phyloP scores from a whole-genome alignment of 768 basidiomycete genomes.

The Trametes coccinea region DNA sequence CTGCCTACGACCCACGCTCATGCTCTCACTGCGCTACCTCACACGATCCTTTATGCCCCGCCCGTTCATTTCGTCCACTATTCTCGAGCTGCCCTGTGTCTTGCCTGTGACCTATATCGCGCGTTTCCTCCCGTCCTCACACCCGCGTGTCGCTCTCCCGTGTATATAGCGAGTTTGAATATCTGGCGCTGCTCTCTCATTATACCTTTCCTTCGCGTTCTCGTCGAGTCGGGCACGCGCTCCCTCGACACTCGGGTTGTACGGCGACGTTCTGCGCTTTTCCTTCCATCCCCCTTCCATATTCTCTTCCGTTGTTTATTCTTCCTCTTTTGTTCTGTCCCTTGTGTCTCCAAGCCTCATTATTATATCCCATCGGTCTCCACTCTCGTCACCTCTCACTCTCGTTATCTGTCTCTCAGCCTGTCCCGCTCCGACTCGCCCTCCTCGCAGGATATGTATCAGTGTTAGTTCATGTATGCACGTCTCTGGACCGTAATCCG shows the following conservation, averaged over 20 bases:
- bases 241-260: conserved; percentile 9
- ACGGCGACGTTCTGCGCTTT: conserved; percentile 1
- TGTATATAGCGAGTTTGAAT: conserved; percentile 5
- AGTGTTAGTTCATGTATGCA: conserved; percentile 26
- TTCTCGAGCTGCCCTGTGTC: background rate
- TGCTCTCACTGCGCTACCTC: conserved; percentile 19
- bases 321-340: background rate
- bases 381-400: background rate
- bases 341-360: background rate
- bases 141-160: background rate
- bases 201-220: conserved; percentile 15
- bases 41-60: conserved; percentile 14
- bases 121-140: background rate
- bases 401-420: background rate
- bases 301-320: background rate
- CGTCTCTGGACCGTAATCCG: conserved; percentile 20
- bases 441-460: conserved; percentile 22
- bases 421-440: background rate
- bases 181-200: conserved; percentile 16
- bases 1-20: conserved; percentile 6
- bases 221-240: conserved; percentile 14
- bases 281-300: background rate
- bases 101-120: background rate
- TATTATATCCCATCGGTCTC: conserved; percentile 4
- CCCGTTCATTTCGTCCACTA: conserved; percentile 7